These are phyloP conservation scores for Nitzschia inconspicua DNA, from an alignment of 108 stramenopile genomes.

Conservation along the genomic window DNA sequence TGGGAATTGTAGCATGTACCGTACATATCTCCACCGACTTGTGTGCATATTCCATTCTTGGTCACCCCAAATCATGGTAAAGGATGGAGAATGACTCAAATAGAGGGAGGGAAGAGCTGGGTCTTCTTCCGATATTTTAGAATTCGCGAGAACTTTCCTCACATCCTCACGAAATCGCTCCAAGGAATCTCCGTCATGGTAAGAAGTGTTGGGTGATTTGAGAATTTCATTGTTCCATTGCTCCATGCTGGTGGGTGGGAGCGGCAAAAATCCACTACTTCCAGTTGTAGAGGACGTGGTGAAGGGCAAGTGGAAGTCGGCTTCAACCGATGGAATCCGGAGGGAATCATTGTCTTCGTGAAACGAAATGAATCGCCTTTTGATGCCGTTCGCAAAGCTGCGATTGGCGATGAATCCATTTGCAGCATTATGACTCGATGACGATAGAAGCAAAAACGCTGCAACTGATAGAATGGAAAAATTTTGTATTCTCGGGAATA, in stretches of 20 bases:
- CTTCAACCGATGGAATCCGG: no score
- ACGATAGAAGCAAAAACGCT: no score
- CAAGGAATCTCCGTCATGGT: constrained; percentile 9
- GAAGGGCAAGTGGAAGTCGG: background rate
- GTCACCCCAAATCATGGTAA: constrained; percentile 26
- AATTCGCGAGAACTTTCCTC: constrained; percentile 22
- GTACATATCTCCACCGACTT: constrained; percentile 33
- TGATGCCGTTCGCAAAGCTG: background rate
- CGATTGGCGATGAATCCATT: background rate
- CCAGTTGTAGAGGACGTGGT: background rate
- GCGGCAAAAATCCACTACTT: background rate
- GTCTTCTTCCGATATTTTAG: constrained; percentile 12
- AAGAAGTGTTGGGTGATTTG: background rate
- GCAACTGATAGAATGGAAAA: background rate
- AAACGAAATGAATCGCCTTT: no score
- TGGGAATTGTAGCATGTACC: constrained; percentile 26
- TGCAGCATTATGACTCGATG: no score
- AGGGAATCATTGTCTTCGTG: no score
- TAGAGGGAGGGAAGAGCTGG: constrained; percentile 19
- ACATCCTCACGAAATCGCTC: constrained; percentile 26
- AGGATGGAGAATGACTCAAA: background rate
- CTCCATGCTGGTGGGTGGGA: background rate
- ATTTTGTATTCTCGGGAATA: no score
- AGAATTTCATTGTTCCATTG: no score
- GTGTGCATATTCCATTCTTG: constrained; percentile 53